These are phyloP conservation scores for Debaryomyces tyrocola DNA, from an alignment of 805 yeast species.

Conservation along the genomic window DNA sequence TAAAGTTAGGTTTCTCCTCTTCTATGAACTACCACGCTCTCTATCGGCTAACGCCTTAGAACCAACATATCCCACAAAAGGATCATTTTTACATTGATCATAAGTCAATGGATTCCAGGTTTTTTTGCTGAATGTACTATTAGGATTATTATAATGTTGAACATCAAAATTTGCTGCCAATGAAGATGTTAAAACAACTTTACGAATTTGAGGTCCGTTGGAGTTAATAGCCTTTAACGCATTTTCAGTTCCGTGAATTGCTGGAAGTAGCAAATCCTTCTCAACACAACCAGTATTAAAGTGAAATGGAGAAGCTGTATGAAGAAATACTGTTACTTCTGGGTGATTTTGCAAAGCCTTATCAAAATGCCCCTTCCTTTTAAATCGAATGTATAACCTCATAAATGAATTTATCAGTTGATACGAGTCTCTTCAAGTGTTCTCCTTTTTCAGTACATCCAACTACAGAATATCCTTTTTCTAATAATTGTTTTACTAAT, in stretches of 20 bases:
- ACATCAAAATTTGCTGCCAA: too few species aligned
- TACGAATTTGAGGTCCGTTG: too few species aligned
- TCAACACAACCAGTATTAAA: too few species aligned
- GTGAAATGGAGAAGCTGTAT: slow-evolving; percentile 23
- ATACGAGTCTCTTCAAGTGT: slow-evolving; percentile 15
- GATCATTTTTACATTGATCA: too few species aligned
- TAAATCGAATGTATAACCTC: slow-evolving; percentile 19
- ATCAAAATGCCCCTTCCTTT: slow-evolving; percentile 20
- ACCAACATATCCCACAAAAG: slow-evolving; percentile 34
- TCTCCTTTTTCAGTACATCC: slow-evolving; percentile 40
- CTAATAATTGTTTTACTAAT: slow-evolving; percentile 37
- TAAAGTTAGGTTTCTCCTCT: slow-evolving; percentile 36
- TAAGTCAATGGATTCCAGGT: not conserved
- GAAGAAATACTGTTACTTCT: slow-evolving; percentile 21
- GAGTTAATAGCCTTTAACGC: too few species aligned
- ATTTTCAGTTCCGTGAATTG: too few species aligned
- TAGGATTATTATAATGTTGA: too few species aligned
- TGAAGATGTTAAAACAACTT: too few species aligned
- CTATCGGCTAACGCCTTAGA: slow-evolving; percentile 58
- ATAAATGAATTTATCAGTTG: slow-evolving; percentile 12
- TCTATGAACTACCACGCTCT: slow-evolving; percentile 57
- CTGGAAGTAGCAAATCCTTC: too few species aligned
- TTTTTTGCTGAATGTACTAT: too few species aligned
- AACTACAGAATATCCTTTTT: slow-evolving; percentile 40
- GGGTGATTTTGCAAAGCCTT: slow-evolving; percentile 22